These are phyloP conservation scores for Coemansia sp. DNA, from an alignment of 192 early-diverging fungal species.

Conservation along the genomic window DNA sequence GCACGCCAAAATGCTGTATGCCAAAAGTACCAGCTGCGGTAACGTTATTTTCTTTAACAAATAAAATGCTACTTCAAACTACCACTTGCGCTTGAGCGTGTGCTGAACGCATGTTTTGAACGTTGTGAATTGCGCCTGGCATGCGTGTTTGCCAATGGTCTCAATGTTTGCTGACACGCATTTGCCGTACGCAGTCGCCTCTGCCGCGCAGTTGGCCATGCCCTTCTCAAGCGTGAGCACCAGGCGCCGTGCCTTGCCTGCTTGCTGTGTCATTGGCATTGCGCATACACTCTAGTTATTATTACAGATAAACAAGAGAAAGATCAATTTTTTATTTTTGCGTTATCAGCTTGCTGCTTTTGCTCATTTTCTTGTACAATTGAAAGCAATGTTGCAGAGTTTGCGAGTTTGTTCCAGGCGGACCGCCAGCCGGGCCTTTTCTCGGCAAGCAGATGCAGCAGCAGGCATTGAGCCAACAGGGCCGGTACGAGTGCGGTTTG, in stretches of 20 bases:
- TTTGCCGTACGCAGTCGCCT: conserved; percentile 57
- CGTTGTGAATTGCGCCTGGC: conserved; percentile 57
- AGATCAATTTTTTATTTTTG: neutral
- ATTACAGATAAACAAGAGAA: neutral
- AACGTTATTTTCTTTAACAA: neutral
- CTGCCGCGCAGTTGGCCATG: conserved; percentile 31
- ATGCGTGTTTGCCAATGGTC: conserved; percentile 59
- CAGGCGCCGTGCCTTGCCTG: conserved; percentile 40
- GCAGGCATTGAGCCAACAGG: conserved; percentile 30
- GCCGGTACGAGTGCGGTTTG: conserved; percentile 81
- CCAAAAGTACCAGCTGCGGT: conserved; percentile 44
- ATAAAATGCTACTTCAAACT: neutral
- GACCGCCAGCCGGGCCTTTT: neutral
- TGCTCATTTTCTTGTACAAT: neutral
- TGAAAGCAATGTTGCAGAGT: neutral
- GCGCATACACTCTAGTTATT: neutral
- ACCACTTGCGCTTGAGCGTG: conserved; percentile 52
- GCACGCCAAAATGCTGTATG: conserved; percentile 7
- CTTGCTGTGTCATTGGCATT: conserved; percentile 36
- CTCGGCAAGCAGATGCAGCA: neutral
- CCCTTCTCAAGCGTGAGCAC: conserved; percentile 52
- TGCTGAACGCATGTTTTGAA: conserved; percentile 62
- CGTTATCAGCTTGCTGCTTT: neutral
- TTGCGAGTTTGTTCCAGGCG: neutral
- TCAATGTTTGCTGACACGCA: conserved; percentile 56